Conservation (phyloP, 116 monocot genomes). For the Phalaenopsis hybrid region DNA sequence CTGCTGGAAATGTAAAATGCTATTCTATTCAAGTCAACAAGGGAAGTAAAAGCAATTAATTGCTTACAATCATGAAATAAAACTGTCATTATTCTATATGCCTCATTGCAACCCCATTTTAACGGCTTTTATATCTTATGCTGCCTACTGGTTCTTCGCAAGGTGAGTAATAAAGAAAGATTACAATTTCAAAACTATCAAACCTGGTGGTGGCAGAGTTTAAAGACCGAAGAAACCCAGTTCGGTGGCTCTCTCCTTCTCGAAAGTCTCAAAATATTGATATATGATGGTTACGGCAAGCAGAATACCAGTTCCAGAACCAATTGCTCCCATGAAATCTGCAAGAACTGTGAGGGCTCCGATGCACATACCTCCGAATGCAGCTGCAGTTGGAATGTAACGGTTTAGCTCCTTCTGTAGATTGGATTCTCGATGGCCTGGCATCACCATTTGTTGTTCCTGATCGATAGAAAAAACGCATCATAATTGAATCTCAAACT, state of each 20-base stretch:
- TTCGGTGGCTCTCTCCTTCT: constrained; percentile 15
- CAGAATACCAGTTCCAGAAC: constrained; percentile 17
- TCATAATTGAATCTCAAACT: neutral
- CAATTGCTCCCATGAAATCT: constrained; percentile 14
- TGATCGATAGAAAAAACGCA: neutral
- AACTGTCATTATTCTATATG: neutral
- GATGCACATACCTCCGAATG: constrained; percentile 17
- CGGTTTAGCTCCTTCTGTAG: constrained; percentile 18
- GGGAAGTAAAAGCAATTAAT: neutral
- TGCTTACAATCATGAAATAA: constrained; percentile 2
- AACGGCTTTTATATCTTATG: neutral
- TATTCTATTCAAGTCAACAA: neutral
- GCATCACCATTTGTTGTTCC: constrained; percentile 27
- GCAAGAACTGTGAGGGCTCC: constrained; percentile 8
- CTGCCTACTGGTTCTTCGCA: no score
- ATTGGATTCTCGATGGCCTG: constrained; percentile 18
- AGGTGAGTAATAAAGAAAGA: no score
- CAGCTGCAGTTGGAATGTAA: constrained; percentile 20
- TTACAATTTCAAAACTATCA: no score
- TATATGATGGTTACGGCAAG: constrained; percentile 20
- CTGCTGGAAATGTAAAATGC: neutral
- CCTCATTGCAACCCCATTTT: neutral
- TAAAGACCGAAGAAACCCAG: constrained; percentile 10
- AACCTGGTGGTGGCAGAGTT: neutral
- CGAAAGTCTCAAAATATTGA: constrained; percentile 13